Percentiles rank a stretch among this genome's conserved stretches.
phyloP scores from a whole-genome alignment of 2,329 filamentous ascomycete genomes.

The Epichloe uncinata region DNA sequence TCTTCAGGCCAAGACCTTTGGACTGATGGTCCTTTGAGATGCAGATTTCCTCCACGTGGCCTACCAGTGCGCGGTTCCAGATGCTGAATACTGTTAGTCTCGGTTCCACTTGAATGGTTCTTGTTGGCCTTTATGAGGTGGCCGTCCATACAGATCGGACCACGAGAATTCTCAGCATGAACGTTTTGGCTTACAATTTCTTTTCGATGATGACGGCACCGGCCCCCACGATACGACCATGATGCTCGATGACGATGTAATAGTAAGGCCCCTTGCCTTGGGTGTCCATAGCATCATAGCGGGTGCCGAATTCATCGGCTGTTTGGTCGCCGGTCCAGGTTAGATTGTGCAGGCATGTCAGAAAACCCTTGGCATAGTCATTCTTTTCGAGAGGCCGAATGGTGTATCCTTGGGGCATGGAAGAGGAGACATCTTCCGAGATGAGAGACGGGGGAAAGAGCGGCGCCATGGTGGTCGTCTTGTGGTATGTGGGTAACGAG shows the following conservation, averaged over 20 bases:
- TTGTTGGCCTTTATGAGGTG: too few species aligned
- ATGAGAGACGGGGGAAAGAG: slow-evolving; percentile 56
- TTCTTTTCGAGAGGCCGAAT: slow-evolving; percentile 55
- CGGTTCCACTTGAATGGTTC: too few species aligned
- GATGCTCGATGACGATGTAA: slow-evolving; percentile 55
- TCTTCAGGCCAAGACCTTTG: slow-evolving; percentile 62
- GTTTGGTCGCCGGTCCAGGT: slow-evolving; percentile 64
- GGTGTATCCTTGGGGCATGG: slow-evolving; percentile 54
- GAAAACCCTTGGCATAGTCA: slow-evolving; percentile 59
- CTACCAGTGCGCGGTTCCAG: slow-evolving; percentile 53
- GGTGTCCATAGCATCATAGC: slow-evolving; percentile 46
- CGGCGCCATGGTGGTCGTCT: slow-evolving; percentile 8
- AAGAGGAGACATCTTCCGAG: slow-evolving; percentile 43
- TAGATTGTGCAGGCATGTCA: slow-evolving; percentile 62
- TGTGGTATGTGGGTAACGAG: neutral
- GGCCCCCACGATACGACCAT: slow-evolving; percentile 53
- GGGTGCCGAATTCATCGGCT: slow-evolving; percentile 50
- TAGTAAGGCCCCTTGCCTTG: slow-evolving; percentile 42
- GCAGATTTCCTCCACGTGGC: slow-evolving; percentile 77
- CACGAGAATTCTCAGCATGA: too few species aligned
- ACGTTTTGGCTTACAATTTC: slow-evolving; percentile 46
- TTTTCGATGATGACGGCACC: slow-evolving; percentile 66
- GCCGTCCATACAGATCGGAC: too few species aligned
- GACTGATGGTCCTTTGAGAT: slow-evolving; percentile 68
- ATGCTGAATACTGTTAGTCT: slow-evolving; percentile 29